A percentile compares a stretch with the other conserved stretches of the same genome.
These are phyloP conservation scores for Cladobotryum mycophilum DNA, from an alignment of 2,329 filamentous ascomycete species.

Conservation along the genomic window DNA sequence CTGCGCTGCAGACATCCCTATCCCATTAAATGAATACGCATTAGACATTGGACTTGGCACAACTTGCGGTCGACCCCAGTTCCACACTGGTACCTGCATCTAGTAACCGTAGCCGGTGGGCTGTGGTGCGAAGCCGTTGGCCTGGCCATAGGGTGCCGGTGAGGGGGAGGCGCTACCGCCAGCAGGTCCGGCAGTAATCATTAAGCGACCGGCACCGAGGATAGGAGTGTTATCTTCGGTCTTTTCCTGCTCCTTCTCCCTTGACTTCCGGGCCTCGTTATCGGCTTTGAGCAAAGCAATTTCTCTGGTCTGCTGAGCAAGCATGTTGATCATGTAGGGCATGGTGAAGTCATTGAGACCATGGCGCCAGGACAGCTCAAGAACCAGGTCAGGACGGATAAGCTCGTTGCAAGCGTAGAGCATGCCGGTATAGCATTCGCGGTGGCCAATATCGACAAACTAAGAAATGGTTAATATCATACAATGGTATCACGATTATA, in stretches of 20 bases:
- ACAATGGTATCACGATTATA: neutral
- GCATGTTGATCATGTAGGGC: constrained; percentile 99
- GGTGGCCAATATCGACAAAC: constrained; percentile 99
- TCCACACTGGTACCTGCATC: constrained; percentile 26
- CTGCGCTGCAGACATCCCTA: constrained; percentile 1
- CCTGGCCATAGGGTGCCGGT: constrained; percentile 58
- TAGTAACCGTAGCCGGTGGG: constrained; percentile 70
- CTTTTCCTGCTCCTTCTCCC: constrained; percentile 66
- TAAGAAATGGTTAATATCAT: constrained; percentile 38
- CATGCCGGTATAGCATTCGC: constrained; percentile 99
- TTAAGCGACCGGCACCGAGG: constrained; percentile 77
- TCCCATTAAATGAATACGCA: constrained; percentile 1
- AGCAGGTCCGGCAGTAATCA: constrained; percentile 90
- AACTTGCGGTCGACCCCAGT: constrained; percentile 12
- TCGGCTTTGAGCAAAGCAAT: constrained; percentile 84
- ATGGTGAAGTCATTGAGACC: constrained; percentile 95
- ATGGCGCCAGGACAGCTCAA: constrained; percentile 96
- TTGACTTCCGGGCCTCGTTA: constrained; percentile 86
- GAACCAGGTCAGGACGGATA: constrained; percentile 82
- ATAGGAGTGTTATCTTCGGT: constrained; percentile 93
- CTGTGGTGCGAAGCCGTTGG: constrained; percentile 86
- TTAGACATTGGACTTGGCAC: constrained; percentile 3
- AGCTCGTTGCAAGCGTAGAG: constrained; percentile 97
- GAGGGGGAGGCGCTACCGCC: constrained; percentile 49
- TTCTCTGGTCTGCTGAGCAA: constrained; percentile 82